Evolutionary conservation across 179 eudicot genomes (phyloP), one percentile per base, ranked within the genome.

Genomic region (Corrigiola litoralis): DNA sequence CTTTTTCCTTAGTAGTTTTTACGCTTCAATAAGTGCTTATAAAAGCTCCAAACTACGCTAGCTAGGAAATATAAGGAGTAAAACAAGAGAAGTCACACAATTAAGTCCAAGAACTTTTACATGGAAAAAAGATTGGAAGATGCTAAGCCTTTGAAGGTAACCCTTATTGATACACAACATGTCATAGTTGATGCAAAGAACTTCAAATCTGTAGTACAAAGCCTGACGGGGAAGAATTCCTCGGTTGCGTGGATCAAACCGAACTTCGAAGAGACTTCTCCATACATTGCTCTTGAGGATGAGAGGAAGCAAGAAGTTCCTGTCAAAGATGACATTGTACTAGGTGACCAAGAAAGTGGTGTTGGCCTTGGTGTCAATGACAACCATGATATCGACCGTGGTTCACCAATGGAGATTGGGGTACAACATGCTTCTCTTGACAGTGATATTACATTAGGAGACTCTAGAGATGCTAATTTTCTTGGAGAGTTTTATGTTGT

Each of bases 191-290:
- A 85, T 31, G 69, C 80, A 40, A 37, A 28, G 23, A 76, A 73
- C 71, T 85, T 85, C 57, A 83, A 81, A 53, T 72, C 84, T 2
- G 77, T 79, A 7, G 90, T 85, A 31, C 85, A 85, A 73, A 77
- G 65, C 23, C 73, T 83, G 24, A 85, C 87, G 2, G 90, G 90
- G 0, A 81, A 68, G 21, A 62, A 83, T 25, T 61, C 79, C 0
- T 36, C 51, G 1, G 66, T 72, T 25, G 62, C 54, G 33, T 51
- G 66, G 40, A 37, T 32, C 25, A 36, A n/a, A n/a, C 27, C 50
- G 37, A 28, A 59, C 7, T 59, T 41, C 24, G 21, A 38, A 29
- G 32, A 48, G 7, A 7, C 23, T 38, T 7, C 68, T 47, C 42
- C 10, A 2, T 8, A 2, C 9, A n/a, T 38, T 21, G 12, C 16